These are phyloP conservation scores for Leccinum angustisporum DNA, from an alignment of 1,284 basidiomycete genomes.

Conservation along the genomic window DNA sequence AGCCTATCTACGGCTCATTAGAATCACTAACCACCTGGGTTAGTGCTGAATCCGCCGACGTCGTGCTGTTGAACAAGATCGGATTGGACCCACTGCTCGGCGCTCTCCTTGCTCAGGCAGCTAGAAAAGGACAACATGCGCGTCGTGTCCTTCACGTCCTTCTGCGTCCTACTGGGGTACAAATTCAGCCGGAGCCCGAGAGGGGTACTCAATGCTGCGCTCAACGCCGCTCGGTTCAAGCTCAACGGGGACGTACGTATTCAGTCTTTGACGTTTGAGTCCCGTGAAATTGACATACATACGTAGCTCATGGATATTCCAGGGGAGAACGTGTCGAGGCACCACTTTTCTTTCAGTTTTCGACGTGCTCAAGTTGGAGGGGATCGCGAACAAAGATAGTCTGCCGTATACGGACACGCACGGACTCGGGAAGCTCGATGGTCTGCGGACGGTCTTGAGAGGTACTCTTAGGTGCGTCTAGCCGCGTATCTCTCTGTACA, in stretches of 20 bases:
- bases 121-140: constrained; percentile 59
- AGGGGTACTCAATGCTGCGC: too few species aligned
- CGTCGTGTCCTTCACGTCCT: constrained; percentile 82
- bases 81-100: constrained; percentile 93
- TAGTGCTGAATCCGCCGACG: constrained; percentile 67
- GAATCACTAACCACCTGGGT: too few species aligned
- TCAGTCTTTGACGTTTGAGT: too few species aligned
- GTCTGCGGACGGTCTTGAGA: constrained; percentile 71
- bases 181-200: too few species aligned
- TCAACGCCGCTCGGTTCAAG: too few species aligned
- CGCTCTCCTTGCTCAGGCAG: constrained; percentile 70
- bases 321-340: constrained; percentile 54
- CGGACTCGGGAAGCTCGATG: constrained; percentile 51
- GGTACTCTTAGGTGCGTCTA: constrained; percentile 75
- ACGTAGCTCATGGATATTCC: constrained; percentile 15
- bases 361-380: constrained; percentile 74
- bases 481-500: too few species aligned
- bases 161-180: constrained; percentile 70
- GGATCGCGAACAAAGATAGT: constrained; percentile 88
- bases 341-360: constrained; percentile 67
- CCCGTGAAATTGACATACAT: too few species aligned
- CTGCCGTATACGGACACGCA: constrained; percentile 78
- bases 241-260: too few species aligned
- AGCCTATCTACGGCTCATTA: too few species aligned
- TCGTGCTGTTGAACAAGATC: constrained; percentile 89